Evolutionary conservation across 305 asterid species (phyloP).

Genomic region (Caryopteris hybrid): DNA sequence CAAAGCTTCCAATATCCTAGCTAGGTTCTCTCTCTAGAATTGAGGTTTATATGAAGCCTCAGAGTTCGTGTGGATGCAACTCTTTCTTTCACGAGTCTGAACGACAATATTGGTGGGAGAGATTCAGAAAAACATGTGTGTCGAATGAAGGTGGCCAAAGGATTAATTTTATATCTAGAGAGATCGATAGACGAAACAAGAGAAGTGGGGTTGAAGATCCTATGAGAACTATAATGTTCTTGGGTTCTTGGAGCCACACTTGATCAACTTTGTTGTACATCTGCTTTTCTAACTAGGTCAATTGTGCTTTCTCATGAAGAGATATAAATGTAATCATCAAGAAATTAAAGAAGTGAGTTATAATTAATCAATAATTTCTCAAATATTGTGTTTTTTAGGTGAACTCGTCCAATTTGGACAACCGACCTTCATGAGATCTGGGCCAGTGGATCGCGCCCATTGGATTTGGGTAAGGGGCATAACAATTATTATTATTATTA

Average conservation of each 20-base stretch:
- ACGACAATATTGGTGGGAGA: conserved; percentile 21
- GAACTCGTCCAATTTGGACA: too few species aligned
- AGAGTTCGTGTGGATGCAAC: conserved; percentile 18
- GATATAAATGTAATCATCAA: too few species aligned
- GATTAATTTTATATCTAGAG: conserved; percentile 16
- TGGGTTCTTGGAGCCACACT: conserved; percentile 57
- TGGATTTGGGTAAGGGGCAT: too few species aligned
- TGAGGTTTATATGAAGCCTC: conserved; percentile 35
- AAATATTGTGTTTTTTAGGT: too few species aligned
- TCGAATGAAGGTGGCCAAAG: neutral
- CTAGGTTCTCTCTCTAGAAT: neutral
- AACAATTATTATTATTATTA: too few species aligned
- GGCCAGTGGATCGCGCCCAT: too few species aligned
- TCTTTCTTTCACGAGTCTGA: conserved; percentile 24
- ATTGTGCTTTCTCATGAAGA: too few species aligned
- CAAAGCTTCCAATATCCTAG: conserved; percentile 22
- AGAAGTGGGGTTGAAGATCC: conserved; percentile 48
- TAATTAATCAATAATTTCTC: too few species aligned
- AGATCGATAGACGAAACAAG: conserved; percentile 38
- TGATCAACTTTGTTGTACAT: too few species aligned
- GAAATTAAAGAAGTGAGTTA: too few species aligned
- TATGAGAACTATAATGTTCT: conserved; percentile 58
- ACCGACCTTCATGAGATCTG: too few species aligned
- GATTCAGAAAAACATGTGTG: conserved; percentile 20
- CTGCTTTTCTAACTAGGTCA: too few species aligned